Percentiles rank a stretch among this genome's conserved stretches.
These are phyloP conservation scores for Phyllosticta capitalensis DNA, from an alignment of 2,329 filamentous ascomycete genomes.

Conservation along the genomic window DNA sequence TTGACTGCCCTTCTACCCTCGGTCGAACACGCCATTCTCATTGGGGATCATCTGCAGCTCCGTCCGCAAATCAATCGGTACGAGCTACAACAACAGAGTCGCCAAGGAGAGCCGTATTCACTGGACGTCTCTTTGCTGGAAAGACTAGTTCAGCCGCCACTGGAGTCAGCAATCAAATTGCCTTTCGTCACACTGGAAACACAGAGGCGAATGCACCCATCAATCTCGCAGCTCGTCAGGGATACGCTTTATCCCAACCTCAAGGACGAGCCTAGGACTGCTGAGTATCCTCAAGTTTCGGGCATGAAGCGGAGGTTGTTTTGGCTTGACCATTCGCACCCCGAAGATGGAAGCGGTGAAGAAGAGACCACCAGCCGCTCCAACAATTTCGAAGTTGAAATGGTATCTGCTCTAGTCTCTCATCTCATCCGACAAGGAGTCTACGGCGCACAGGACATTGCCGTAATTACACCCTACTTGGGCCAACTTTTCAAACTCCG, in stretches of 20 bases:
- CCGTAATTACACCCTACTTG: slow-evolving; percentile 58
- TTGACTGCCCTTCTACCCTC: slow-evolving; percentile 50
- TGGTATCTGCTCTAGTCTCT: slow-evolving; percentile 52
- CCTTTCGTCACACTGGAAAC: slow-evolving; percentile 35
- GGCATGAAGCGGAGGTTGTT: slow-evolving; percentile 48
- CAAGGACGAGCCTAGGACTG: slow-evolving; percentile 37
- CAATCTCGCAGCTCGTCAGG: slow-evolving; percentile 50
- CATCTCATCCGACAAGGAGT: slow-evolving; percentile 57
- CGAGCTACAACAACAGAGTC: slow-evolving; percentile 43
- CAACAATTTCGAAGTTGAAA: slow-evolving; percentile 53
- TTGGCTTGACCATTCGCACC: slow-evolving; percentile 51
- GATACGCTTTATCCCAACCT: slow-evolving; percentile 49
- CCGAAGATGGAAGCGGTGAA: slow-evolving; percentile 27
- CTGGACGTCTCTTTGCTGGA: slow-evolving; percentile 56
- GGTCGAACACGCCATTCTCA: slow-evolving; percentile 52
- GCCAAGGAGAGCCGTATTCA: slow-evolving; percentile 39
- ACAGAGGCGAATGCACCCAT: slow-evolving; percentile 58
- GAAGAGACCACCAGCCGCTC: slow-evolving; percentile 35
- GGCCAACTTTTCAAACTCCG: slow-evolving; percentile 49
- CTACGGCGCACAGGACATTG: slow-evolving; percentile 54
- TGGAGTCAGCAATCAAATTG: slow-evolving; percentile 5
- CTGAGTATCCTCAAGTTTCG: slow-evolving; percentile 37
- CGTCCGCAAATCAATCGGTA: slow-evolving; percentile 50
- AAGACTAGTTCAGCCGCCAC: slow-evolving; percentile 35
- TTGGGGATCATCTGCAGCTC: slow-evolving; percentile 55